Percentiles rank a stretch among this genome's conserved stretches.
These are phyloP conservation scores for Lasiodiplodia theobromae DNA, from an alignment of 2,329 filamentous ascomycete genomes.

Conservation along the genomic window DNA sequence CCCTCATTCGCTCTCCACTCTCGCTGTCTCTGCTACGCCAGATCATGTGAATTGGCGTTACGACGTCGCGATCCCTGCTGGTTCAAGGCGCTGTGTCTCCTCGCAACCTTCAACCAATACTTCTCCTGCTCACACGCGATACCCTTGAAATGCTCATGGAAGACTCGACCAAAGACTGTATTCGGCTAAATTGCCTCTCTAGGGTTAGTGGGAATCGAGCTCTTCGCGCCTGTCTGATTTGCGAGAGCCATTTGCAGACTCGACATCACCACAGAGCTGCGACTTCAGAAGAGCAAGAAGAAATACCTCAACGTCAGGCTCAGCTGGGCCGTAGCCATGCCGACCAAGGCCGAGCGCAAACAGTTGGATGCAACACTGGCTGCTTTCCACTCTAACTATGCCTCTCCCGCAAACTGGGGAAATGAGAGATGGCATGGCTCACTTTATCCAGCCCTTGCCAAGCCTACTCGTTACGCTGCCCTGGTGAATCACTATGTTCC, in stretches of 20 bases:
- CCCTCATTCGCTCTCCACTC: neutral
- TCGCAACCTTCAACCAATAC: neutral
- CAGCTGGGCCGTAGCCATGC: neutral
- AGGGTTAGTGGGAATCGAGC: neutral
- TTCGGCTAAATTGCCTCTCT: neutral
- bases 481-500: conserved; percentile 40
- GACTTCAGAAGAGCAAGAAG: neutral
- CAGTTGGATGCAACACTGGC: conserved; percentile 35
- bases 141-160: neutral
- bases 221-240: neutral
- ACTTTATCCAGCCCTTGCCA: conserved; percentile 37
- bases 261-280: neutral
- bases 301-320: neutral
- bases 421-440: conserved; percentile 38
- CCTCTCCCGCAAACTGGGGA: conserved; percentile 29
- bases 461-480: conserved; percentile 37
- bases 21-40: neutral
- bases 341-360: conserved; percentile 19
- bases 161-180: neutral
- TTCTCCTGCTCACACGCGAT: neutral
- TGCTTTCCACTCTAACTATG: conserved; percentile 41
- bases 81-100: neutral
- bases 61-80: neutral
- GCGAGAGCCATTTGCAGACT: neutral
- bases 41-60: neutral